Evolutionary conservation across 768 basidiomycete genomes (phyloP).

Genomic region (Suillus plorans): DNA sequence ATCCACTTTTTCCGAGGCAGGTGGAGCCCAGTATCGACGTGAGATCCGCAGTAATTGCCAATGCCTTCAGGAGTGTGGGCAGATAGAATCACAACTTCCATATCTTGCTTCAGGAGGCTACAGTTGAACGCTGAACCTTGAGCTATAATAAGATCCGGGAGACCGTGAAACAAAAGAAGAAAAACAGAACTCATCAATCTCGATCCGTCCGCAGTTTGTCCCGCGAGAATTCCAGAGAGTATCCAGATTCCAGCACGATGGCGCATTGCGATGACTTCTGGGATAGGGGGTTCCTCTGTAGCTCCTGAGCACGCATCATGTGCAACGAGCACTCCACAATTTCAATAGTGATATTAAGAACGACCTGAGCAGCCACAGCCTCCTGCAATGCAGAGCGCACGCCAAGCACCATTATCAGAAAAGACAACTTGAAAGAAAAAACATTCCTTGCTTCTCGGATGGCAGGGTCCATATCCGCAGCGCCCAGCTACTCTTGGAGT

Average conservation of each 20-base stretch:
- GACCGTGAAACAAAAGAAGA: background rate
- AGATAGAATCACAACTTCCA: slow-evolving; percentile 97
- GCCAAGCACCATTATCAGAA: slow-evolving; percentile 89
- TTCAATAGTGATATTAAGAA: slow-evolving; percentile 81
- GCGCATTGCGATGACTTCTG: slow-evolving; percentile 89
- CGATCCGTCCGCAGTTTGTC: slow-evolving; percentile 98
- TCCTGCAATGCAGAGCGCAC: slow-evolving; percentile 89
- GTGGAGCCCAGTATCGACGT: slow-evolving; percentile 80
- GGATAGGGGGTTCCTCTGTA: slow-evolving; percentile 70
- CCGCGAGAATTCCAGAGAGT: slow-evolving; percentile 83
- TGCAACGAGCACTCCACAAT: slow-evolving; percentile 82
- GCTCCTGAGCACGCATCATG: slow-evolving; percentile 75
- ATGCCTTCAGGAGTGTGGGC: slow-evolving; percentile 71
- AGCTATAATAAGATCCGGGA: slow-evolving; percentile 1
- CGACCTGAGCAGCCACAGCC: slow-evolving; percentile 73
- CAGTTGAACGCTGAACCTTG: slow-evolving; percentile 67
- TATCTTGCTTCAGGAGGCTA: slow-evolving; percentile 90
- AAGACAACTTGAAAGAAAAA: slow-evolving; percentile 41
- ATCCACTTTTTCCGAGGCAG: slow-evolving; percentile 54
- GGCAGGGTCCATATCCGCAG: slow-evolving; percentile 64
- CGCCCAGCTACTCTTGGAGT: slow-evolving; percentile 49
- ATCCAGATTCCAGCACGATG: slow-evolving; percentile 78
- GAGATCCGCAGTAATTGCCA: slow-evolving; percentile 69
- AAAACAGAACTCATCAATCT: slow-evolving; percentile 59
- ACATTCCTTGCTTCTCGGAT: slow-evolving; percentile 81